Evolutionary conservation across 2,329 filamentous ascomycete genomes (phyloP), one percentile per base, ranked within the genome.

Genomic region (Lecanicillium sp.): DNA sequence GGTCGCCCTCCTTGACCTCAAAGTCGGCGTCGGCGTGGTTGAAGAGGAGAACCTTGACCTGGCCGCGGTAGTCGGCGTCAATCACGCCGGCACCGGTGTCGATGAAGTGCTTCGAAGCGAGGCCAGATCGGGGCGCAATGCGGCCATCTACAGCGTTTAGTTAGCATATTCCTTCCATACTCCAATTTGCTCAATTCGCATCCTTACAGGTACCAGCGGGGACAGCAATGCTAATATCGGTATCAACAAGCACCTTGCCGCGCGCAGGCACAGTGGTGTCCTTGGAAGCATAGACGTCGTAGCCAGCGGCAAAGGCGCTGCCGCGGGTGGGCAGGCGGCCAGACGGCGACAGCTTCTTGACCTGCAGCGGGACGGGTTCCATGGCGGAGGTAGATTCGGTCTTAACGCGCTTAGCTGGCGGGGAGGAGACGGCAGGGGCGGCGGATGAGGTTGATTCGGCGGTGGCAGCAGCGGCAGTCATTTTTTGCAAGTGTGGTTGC

Each of bases 31-130:
- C 88, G 37, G 74, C 75, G 61, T 94, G 82, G 68, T 98, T 98
- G 64, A 97, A 97, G 37, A 98, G 77, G 49, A 98, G 73, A 18
- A 98, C 84, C 71, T 94, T 95, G 54, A 98, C 83, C 50, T 85
- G 85, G 15, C 92, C 92, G 27, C 92, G 78, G 69, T 98, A 98
- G 64, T 98, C 92, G 25, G 90, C 89, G 62, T 98, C 92, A 53
- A 98, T 97, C 47, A 98, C 92, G 39, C 92, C 92, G 0, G 92
- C 92, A 46, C 94, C 88, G 0, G 86, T 92, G 61, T 96, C 88
- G 59, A 98, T 97, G 65, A 89, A 92, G 68, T 97, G 80, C 69
- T 98, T 98, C 44, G 81, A 73, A 3, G 90, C 90, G 27, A 95
- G 81, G 34, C 88, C 88, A n/a, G 86, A 92, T 48, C 89, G 84